phyloP scores from a whole-genome alignment of 768 basidiomycete genomes.

The Hericium rajendrae region DNA sequence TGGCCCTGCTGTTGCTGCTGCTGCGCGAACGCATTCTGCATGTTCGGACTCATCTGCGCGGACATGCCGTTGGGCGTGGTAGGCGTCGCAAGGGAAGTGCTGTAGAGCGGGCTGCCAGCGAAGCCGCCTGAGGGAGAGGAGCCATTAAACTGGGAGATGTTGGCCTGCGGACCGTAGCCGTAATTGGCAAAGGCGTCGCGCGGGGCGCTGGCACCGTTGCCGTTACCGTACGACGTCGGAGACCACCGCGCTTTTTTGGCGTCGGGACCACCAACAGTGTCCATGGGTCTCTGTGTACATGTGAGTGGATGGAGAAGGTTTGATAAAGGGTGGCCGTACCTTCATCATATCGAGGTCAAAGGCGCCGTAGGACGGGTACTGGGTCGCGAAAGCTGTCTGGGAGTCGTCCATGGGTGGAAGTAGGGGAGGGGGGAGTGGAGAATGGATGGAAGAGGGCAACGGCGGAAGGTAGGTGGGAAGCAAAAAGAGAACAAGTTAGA shows the following conservation, averaged over 20 bases:
- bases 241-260: conserved; percentile 90
- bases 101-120: conserved; percentile 54
- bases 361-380: conserved; percentile 53
- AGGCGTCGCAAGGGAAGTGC: conserved; percentile 50
- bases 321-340: conserved; percentile 29
- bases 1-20: conserved; percentile 35
- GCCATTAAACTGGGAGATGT: conserved; percentile 45
- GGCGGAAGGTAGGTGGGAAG: conserved; percentile 38
- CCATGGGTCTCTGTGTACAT: conserved; percentile 67
- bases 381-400: conserved; percentile 58
- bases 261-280: conserved; percentile 71
- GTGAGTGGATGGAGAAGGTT: background rate
- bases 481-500: conserved; percentile 44
- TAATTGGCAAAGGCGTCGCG: conserved; percentile 80
- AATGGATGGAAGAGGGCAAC: conserved; percentile 11
- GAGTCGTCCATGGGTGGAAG: conserved; percentile 56
- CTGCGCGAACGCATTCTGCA: conserved; percentile 43
- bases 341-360: conserved; percentile 93
- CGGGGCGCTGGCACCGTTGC: conserved; percentile 33
- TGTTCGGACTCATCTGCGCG: conserved; percentile 63
- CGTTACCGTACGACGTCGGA: conserved; percentile 42
- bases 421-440: conserved; percentile 6
- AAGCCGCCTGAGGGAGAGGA: conserved; percentile 39
- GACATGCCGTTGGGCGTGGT: conserved; percentile 28
- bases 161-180: conserved; percentile 73